Percentiles rank a stretch among this genome's conserved stretches.
phyloP scores from a whole-genome alignment of 768 basidiomycete species.

The Suillus tomentosus region DNA sequence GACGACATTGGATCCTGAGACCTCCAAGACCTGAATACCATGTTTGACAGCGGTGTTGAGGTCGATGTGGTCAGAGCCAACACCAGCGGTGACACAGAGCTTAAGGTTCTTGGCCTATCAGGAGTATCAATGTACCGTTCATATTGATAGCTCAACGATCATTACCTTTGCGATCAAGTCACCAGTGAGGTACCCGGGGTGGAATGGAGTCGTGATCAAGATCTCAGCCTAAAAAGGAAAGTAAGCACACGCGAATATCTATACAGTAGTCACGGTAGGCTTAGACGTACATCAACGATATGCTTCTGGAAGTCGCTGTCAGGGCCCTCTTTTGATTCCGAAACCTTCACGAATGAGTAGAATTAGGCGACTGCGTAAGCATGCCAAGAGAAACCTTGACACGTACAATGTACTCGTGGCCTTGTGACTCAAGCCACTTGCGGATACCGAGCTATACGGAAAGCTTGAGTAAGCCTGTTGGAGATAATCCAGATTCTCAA shows the following conservation, averaged over 20 bases:
- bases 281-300: slow-evolving; percentile 65
- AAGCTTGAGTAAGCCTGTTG: neutral
- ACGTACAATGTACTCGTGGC: slow-evolving; percentile 74
- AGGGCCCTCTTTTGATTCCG: slow-evolving; percentile 81
- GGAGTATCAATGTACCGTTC: slow-evolving; percentile 1
- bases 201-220: slow-evolving; percentile 84
- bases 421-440: slow-evolving; percentile 66
- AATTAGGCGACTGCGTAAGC: slow-evolving; percentile 11
- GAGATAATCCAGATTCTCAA: neutral
- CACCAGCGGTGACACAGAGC: slow-evolving; percentile 87
- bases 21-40: slow-evolving; percentile 80
- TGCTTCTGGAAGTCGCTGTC: slow-evolving; percentile 83
- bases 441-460: slow-evolving; percentile 64
- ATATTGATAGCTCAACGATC: slow-evolving; percentile 3
- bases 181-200: slow-evolving; percentile 80
- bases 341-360: slow-evolving; percentile 47
- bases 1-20: slow-evolving; percentile 88
- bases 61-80: slow-evolving; percentile 90
- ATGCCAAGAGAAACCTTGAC: neutral
- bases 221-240: slow-evolving; percentile 61
- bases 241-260: slow-evolving; percentile 17
- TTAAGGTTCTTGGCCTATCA: slow-evolving; percentile 84
- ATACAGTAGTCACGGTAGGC: neutral
- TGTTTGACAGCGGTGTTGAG: slow-evolving; percentile 84
- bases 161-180: slow-evolving; percentile 68